A percentile compares a stretch with the other conserved stretches of the same genome.
phyloP scores from a whole-genome alignment of 202 grass and related monocot species.

The Panicum hallii region DNA sequence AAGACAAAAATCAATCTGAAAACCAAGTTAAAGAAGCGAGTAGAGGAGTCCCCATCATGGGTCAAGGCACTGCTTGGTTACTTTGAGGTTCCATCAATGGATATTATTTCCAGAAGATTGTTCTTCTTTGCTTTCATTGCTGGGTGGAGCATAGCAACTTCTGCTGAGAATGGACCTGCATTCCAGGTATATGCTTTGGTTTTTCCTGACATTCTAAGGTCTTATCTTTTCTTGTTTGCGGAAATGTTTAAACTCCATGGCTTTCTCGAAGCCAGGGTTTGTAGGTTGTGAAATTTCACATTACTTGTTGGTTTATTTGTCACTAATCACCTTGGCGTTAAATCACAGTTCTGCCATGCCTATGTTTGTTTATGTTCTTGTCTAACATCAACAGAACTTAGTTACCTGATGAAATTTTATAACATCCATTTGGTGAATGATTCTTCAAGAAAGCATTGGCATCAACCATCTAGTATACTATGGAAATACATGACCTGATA shows the following conservation, averaged over 20 bases:
- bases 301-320: neutral
- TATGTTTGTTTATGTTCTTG: neutral
- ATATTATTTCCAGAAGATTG: conserved; percentile 75
- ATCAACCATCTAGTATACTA: neutral
- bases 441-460: neutral
- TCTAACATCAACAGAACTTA: conserved; percentile 1
- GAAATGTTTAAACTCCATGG: conserved; percentile 9
- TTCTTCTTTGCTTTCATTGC: conserved; percentile 96
- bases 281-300: neutral
- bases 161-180: conserved; percentile 88
- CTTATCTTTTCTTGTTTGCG: conserved; percentile 23
- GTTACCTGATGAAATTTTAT: neutral
- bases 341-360: neutral
- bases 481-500: neutral
- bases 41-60: conserved; percentile 82
- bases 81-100: conserved; percentile 74
- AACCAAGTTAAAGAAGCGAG: conserved; percentile 75
- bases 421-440: neutral
- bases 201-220: conserved; percentile 27
- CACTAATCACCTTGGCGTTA: neutral
- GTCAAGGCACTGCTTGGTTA: conserved; percentile 69
- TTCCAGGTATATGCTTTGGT: conserved; percentile 77
- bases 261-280: neutral
- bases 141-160: conserved; percentile 87
- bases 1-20: conserved; percentile 89